These are phyloP conservation scores for Planoprotostelium fungivorum DNA, from an alignment of 78 protist species.

Conservation along the genomic window DNA sequence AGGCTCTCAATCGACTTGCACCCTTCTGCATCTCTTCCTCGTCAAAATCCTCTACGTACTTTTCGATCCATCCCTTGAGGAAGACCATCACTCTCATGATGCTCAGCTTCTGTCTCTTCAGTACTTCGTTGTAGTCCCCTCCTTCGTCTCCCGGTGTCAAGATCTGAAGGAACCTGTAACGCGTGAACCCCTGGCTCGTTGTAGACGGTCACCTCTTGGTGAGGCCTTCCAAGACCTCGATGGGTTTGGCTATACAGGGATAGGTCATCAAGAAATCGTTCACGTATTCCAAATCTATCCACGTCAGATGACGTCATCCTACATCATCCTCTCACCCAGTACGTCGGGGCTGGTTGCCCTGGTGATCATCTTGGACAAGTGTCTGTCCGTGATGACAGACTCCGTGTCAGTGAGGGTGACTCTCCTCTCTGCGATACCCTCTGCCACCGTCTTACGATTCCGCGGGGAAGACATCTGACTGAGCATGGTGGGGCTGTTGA, in stretches of 20 bases:
- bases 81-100: conserved; percentile 43
- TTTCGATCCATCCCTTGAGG: conserved; percentile 60
- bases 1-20: background rate
- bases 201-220: background rate
- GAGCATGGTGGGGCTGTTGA: too few relatives aligned
- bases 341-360: background rate
- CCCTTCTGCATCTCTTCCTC: conserved; percentile 31
- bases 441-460: background rate
- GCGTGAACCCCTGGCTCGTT: too few relatives aligned
- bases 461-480: background rate
- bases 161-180: too few relatives aligned
- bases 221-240: background rate
- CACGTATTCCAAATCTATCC: background rate
- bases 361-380: background rate
- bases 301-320: background rate
- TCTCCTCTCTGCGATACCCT: background rate
- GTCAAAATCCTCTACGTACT: conserved; percentile 44
- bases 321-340: background rate
- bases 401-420: background rate
- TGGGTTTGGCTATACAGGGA: background rate
- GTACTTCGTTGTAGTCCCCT: background rate
- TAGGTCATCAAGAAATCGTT: background rate
- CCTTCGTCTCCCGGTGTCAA: background rate
- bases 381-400: background rate
- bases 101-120: background rate